Base-by-base conservation (phyloP, 2,329 filamentous ascomycete genomes). In the Westerdykella ornata region DNA sequence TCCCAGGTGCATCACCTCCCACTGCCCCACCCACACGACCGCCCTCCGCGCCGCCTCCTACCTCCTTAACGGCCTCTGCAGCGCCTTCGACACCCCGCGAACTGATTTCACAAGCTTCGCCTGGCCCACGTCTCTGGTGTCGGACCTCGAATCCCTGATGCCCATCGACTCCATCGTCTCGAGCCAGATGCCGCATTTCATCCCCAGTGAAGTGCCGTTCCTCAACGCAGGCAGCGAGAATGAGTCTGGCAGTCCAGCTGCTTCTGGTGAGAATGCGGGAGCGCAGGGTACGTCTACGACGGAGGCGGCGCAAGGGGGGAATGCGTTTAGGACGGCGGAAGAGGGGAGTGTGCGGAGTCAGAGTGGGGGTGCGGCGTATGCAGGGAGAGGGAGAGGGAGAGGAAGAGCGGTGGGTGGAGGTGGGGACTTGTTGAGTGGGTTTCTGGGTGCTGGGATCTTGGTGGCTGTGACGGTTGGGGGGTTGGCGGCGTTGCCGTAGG, bases 401-500 rank as follows among this genome's bases (percentile, higher is more conserved):
- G 30, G 20, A 31, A 34, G 17, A 7, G 34, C 4, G 16, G 29
- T 6, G 36, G 15, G 30, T 33, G 37, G 28, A 11, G 37, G 35
- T 13, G 34, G 34, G 17, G 39, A 18, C 12, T 22, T 15, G 15
- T 18, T 52, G 15, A 38, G 28, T 26, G 19, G 26, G 7, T 42
- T 51, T 14, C 30, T 52, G 31, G 47, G 35, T 14, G 28, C 45
- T 13, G 49, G 47, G 17, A 35, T 48, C 31, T 15, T 43, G 20
- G 28, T 49, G 15, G 43, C 42, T 39, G 39, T 49, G 14, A 31
- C 18, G 13, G 36, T 47, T 30, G 46, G 37, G 6, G 44, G 38
- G 31, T 18, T 49, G 16, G 43, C 47, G 18, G 46, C 44, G 14
- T 39, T 38, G 32, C 19, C 43, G 35, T 51, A 26, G 22, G 22